Percentiles rank a stretch among this genome's conserved stretches.
phyloP scores from a whole-genome alignment of 108 stramenopile species.

The Cyclotella baltica region DNA sequence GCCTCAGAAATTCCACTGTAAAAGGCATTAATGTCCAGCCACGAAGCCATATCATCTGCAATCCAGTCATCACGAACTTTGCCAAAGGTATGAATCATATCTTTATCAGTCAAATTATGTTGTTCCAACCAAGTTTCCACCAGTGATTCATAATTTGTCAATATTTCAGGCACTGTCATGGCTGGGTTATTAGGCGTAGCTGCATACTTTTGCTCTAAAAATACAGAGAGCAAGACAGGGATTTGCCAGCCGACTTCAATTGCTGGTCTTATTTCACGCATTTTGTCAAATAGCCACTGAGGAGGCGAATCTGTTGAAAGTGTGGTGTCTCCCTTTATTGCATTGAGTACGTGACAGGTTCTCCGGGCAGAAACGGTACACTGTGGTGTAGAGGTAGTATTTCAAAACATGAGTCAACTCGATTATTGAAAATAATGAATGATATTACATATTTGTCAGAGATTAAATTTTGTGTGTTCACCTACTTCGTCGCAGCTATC shows the following conservation, averaged over 20 bases:
- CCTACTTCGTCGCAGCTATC: constrained; percentile 49
- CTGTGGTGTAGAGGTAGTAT: background rate
- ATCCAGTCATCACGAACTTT: constrained; percentile 52
- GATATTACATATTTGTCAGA: too few relatives aligned
- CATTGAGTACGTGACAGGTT: constrained; percentile 35
- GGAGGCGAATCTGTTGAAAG: constrained; percentile 23
- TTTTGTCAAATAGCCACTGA: constrained; percentile 51
- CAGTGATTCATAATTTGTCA: constrained; percentile 36
- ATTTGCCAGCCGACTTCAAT: constrained; percentile 58
- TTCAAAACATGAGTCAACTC: too few relatives aligned
- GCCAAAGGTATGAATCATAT: constrained; percentile 53
- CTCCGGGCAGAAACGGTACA: constrained; percentile 51
- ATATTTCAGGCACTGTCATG: constrained; percentile 41
- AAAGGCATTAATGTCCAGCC: constrained; percentile 52
- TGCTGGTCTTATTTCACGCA: constrained; percentile 53
- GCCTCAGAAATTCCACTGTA: constrained; percentile 37
- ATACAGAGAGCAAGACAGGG: constrained; percentile 42
- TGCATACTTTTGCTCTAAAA: constrained; percentile 30
- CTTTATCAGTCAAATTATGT: constrained; percentile 28
- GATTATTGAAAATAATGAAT: too few relatives aligned
- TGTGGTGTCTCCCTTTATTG: constrained; percentile 16
- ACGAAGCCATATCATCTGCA: constrained; percentile 34
- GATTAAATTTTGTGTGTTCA: background rate
- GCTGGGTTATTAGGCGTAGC: constrained; percentile 29
- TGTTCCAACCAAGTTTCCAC: constrained; percentile 29